phyloP scores from a whole-genome alignment of 2,329 filamentous ascomycete species.

The Colletotrichum sp. region DNA sequence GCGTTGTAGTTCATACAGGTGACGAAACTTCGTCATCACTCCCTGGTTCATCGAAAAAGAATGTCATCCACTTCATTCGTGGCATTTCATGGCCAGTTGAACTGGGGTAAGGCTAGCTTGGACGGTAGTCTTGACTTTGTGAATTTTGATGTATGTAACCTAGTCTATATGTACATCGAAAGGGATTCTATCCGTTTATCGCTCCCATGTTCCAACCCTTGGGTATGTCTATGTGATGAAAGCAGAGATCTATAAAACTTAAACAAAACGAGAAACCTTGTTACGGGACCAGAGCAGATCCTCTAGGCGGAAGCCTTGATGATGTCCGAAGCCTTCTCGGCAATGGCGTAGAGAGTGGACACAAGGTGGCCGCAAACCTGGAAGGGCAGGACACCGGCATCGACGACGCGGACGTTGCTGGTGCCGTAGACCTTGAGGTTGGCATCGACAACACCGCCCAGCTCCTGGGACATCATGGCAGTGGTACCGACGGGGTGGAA shows the following conservation, averaged over 20 bases:
- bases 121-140: fast-evolving
- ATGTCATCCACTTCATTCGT: not conserved
- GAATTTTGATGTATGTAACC: not conserved
- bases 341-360: constrained; percentile 57
- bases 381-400: constrained; percentile 54
- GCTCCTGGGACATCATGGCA: constrained; percentile 54
- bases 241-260: not conserved
- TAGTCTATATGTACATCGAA: not conserved
- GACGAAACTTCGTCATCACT: fast-evolving
- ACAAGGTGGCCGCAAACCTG: constrained; percentile 55
- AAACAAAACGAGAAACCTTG: not conserved
- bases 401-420: constrained; percentile 52
- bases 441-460: constrained; percentile 55
- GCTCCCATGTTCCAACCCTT: not conserved
- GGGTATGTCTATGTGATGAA: not conserved
- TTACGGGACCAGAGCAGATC: fast-evolving
- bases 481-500: constrained; percentile 54
- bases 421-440: constrained; percentile 55
- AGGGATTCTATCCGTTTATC: not conserved
- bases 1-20: not conserved
- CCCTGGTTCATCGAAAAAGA: not conserved
- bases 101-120: not conserved
- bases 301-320: constrained; percentile 24
- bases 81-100: not conserved
- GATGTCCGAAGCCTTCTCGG: constrained; percentile 46